Base-by-base conservation (phyloP, 208 protist species). In the Acanthamoeba lenticulata region DNA sequence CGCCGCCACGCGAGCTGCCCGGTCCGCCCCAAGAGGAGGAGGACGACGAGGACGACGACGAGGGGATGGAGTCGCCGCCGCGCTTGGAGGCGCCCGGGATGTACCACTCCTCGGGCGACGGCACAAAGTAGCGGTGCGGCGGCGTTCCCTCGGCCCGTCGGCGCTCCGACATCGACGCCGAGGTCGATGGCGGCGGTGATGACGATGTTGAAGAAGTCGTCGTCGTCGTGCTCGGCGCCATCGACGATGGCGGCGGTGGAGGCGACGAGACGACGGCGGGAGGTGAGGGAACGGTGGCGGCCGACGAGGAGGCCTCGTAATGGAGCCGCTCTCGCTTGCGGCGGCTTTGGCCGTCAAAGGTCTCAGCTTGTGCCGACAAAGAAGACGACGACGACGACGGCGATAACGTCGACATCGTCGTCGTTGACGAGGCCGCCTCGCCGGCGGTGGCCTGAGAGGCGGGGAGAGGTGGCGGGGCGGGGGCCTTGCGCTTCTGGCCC, bases 21-120 rank as follows among this genome's bases (percentile, higher is more conserved):
- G 49, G 49, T 57, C 49, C 49, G n/a, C n/a, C n/a, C n/a, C n/a
- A n/a, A n/a, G n/a, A n/a, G 52, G 52, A 60, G 52, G 52, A 9
- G 52, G 52, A 60, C 9, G 11, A 9, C 52, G 52, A 60, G 17
- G 52, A 49, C 45, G 45, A 49, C 45, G 45, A 49, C 45, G 45
- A 49, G 45, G 45, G 52, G 65, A 7, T 29, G 29, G n/a, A 6
- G 65, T 29, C 29, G n/a, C 65, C 32, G n/a, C 34, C 65, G n/a
- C n/a, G n/a, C n/a, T 74, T 29, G 38, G 52, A 24, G 52, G 15
- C 52, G 34, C 72, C 72, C 9, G 72, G 72, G 34, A 83, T 49
- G n/a, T 83, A 83, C 72, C 72, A 83, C n/a, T 83, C 72, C 38
- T 83, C 72, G 40, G 72, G 72, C 9, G 72, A 19, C 17, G 72